Percentiles rank a stretch among this genome's conserved stretches.
These are phyloP conservation scores for Globisporangium apiculatum DNA, from an alignment of 352 stramenopile species.

Conservation along the genomic window DNA sequence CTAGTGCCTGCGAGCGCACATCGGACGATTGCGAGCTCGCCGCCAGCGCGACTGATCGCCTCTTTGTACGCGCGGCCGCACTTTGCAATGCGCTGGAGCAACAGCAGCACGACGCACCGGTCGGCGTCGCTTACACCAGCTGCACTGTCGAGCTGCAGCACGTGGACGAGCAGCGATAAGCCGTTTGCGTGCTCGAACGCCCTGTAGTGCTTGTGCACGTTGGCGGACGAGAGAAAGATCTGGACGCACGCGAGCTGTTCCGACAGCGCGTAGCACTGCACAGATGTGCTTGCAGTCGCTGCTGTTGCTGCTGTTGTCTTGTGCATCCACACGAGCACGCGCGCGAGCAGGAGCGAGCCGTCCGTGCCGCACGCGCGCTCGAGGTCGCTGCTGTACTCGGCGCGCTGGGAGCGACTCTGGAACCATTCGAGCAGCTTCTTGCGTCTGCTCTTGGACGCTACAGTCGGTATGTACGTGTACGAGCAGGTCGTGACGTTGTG, in stretches of 20 bases:
- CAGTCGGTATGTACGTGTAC: too few species aligned
- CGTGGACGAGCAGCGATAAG: conserved; percentile 33
- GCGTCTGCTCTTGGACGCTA: conserved; percentile 41
- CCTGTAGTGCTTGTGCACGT: conserved; percentile 29
- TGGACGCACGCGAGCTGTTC: conserved; percentile 44
- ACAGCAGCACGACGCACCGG: conserved; percentile 23
- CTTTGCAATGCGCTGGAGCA: conserved; percentile 38
- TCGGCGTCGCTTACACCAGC: conserved; percentile 11
- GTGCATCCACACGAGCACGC: conserved; percentile 64
- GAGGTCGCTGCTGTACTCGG: conserved; percentile 14
- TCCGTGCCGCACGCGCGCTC: conserved; percentile 38
- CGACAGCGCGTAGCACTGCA: conserved; percentile 19
- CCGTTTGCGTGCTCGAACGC: conserved; percentile 54
- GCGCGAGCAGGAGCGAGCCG: conserved; percentile 47
- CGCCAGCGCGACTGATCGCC: conserved; percentile 33
- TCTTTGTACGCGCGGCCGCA: conserved; percentile 32
- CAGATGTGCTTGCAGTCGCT: neutral
- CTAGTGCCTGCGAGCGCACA: conserved; percentile 21
- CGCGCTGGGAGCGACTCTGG: conserved; percentile 17
- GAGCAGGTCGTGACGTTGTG: too few species aligned
- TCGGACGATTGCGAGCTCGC: conserved; percentile 37
- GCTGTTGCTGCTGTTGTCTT: conserved; percentile 18
- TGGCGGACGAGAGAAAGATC: conserved; percentile 37
- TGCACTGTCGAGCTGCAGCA: conserved; percentile 19
- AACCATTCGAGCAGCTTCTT: conserved; percentile 57